Evolutionary conservation across 441 rosid species (phyloP), one percentile per base, ranked within the genome.

Genomic region (Euphorbia celastroides): DNA sequence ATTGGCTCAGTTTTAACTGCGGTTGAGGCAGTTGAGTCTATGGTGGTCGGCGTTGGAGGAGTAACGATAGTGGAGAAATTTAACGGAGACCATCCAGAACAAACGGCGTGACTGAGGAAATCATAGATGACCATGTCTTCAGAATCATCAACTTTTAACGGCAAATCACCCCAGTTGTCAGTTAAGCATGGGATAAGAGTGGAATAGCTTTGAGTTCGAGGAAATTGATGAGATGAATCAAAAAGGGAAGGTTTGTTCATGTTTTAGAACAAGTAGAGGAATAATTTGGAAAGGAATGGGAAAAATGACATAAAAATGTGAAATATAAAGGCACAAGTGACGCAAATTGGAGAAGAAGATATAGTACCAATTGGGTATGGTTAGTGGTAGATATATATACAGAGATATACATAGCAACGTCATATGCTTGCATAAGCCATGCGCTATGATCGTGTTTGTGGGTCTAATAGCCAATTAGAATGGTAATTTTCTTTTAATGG

Each of bases 61-160:
- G 26, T 2, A 25, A 61, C 10, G 1, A 48, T 0, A 28, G 31
- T 12, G 41, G 70, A 3, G 71, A 62, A 10, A 60, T 72, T 65
- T 16, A 62, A 61, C 17, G 93, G 90, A 19, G 77, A 86, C 98
- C 96, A 92, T 0, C 98, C 98, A 23, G 62, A 76, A 23, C 73
- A 81, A 30, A 85, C 71, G 19, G 95, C 97, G 52, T 92, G 86
- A 3, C 76, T 70, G 60, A 92, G 94, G 61, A 77, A 72, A 7
- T 79, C 75, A 72, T 80, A 88, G 2, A 89, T 81, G 19, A 89
- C 72, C 98, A 92, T 92, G 62, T 92, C 98, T 74, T 92, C 96
- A 0, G 96, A 74, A 67, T 89, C 95, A 54, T 92, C 81, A 34
- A 85, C 95, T 73, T 82, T 85, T 46, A 92, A 67, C 0, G 98